Evolutionary conservation across 192 early-diverging fungal species (phyloP).

Genomic region (Rhizophagus prolifer): DNA sequence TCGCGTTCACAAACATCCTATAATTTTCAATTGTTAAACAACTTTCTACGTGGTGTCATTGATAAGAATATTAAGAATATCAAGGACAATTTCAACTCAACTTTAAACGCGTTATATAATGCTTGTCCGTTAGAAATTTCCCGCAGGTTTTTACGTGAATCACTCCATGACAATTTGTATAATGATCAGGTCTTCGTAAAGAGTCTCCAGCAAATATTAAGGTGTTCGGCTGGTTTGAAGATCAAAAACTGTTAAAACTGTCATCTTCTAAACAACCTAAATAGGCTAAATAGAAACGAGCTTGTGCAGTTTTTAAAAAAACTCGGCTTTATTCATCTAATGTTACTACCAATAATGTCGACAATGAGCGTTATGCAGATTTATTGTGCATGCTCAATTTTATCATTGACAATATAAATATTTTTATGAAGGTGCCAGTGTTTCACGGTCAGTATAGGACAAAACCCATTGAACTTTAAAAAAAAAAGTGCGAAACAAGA

Average conservation of each 20-base stretch:
- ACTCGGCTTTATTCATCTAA: constrained; percentile 20
- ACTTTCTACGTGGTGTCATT: constrained; percentile 18
- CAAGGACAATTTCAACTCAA: constrained; percentile 20
- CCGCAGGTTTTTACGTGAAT: not conserved
- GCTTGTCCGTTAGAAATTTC: constrained; percentile 19
- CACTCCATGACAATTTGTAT: constrained; percentile 20
- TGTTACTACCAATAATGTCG: not conserved
- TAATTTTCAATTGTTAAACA: not conserved
- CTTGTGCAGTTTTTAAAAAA: constrained; percentile 25
- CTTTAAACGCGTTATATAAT: constrained; percentile 16
- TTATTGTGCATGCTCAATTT: constrained; percentile 20
- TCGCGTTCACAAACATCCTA: no score
- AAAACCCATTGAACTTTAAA: constrained; percentile 13
- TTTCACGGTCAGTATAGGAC: constrained; percentile 23
- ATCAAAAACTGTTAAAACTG: constrained; percentile 5
- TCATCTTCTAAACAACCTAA: constrained; percentile 19
- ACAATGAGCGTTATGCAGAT: constrained; percentile 30
- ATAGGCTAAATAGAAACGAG: not conserved
- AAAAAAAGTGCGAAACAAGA: constrained; percentile 8
- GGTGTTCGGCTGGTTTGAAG: constrained; percentile 1
- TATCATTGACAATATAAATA: constrained; percentile 9
- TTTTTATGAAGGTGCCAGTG: not conserved
- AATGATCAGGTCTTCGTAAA: not conserved
- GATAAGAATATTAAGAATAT: constrained; percentile 22
- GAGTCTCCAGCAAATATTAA: constrained; percentile 8